phyloP scores from a whole-genome alignment of 331 rosid genomes.

The Acacia concinna region DNA sequence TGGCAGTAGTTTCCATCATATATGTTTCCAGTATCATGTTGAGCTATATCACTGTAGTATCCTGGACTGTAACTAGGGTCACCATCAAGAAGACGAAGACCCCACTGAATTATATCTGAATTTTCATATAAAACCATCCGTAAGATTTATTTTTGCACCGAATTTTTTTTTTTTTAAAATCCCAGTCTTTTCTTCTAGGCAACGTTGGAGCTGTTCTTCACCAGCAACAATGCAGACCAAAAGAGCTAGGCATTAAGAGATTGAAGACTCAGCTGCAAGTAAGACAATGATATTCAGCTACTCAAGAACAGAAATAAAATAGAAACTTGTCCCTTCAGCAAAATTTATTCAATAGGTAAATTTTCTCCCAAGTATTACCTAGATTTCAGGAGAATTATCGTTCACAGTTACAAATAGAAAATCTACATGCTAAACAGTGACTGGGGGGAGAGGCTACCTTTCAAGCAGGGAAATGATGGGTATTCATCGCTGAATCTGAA shows the following conservation, averaged over 20 bases:
- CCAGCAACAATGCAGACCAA: slow-evolving; percentile 25
- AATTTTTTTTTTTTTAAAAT: too few species aligned
- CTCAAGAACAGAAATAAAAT: neutral
- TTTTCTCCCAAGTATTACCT: slow-evolving; percentile 5
- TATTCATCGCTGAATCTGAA: neutral
- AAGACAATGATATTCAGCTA: slow-evolving; percentile 15
- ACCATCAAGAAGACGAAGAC: slow-evolving; percentile 53
- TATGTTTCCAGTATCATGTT: slow-evolving; percentile 38
- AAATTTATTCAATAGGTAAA: neutral
- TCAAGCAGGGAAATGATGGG: neutral
- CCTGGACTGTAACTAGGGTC: slow-evolving; percentile 49
- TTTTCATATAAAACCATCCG: slow-evolving; percentile 59
- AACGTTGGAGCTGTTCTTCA: slow-evolving; percentile 19
- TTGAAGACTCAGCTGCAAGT: slow-evolving; percentile 4
- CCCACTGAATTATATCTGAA: slow-evolving; percentile 66
- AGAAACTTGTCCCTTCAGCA: neutral
- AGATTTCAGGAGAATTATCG: neutral
- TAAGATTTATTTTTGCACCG: slow-evolving; percentile 5
- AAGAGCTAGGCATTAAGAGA: slow-evolving; percentile 23
- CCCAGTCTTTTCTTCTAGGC: slow-evolving; percentile 22
- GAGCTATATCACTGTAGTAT: slow-evolving; percentile 44
- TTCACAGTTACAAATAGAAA: slow-evolving; percentile 14
- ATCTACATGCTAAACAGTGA: slow-evolving; percentile 24
- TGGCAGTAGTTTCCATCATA: slow-evolving; percentile 45
- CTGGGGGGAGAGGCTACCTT: slow-evolving; percentile 4